Evolutionary conservation across 805 yeast species (phyloP).

Genomic region (Wickerhamomyces alni): DNA sequence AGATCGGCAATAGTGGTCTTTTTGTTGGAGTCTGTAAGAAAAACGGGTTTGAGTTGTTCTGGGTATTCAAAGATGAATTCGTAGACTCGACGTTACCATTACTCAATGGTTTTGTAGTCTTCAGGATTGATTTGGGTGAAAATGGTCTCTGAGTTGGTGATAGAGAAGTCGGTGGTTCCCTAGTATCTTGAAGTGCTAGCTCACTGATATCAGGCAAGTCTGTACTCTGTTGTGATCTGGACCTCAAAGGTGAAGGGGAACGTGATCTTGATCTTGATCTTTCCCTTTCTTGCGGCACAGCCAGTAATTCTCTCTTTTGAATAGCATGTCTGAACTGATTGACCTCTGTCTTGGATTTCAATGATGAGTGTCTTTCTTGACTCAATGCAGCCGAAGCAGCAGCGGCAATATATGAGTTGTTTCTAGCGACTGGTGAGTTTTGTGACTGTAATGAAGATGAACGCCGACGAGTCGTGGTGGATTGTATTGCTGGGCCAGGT

Average conservation of each 20-base stretch:
- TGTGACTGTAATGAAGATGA: conserved; percentile 9
- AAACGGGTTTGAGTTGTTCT: no score
- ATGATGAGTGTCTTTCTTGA: conserved; percentile 17
- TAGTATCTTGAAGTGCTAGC: conserved; percentile 3
- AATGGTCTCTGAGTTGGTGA: not conserved
- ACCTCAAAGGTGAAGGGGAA: conserved; percentile 16
- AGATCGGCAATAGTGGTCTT: no score
- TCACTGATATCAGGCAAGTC: conserved; percentile 14
- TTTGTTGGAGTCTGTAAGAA: no score
- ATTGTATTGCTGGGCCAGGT: conserved; percentile 1
- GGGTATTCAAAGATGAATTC: no score
- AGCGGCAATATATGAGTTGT: conserved; percentile 10
- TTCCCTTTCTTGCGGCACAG: not conserved
- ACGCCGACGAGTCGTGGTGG: conserved; percentile 9
- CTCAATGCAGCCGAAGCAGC: conserved; percentile 19
- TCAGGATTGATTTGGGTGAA: not conserved
- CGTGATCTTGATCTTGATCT: conserved; percentile 11
- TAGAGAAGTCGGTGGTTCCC: conserved; percentile 5
- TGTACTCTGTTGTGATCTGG: not conserved
- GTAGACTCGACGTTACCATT: no score
- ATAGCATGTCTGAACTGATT: not conserved
- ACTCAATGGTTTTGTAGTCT: not conserved
- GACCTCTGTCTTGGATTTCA: conserved; percentile 10
- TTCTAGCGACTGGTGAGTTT: not conserved
- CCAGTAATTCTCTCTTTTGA: not conserved